Conservation (phyloP, 179 eudicot genomes). For the Spinacia oleracea region DNA sequence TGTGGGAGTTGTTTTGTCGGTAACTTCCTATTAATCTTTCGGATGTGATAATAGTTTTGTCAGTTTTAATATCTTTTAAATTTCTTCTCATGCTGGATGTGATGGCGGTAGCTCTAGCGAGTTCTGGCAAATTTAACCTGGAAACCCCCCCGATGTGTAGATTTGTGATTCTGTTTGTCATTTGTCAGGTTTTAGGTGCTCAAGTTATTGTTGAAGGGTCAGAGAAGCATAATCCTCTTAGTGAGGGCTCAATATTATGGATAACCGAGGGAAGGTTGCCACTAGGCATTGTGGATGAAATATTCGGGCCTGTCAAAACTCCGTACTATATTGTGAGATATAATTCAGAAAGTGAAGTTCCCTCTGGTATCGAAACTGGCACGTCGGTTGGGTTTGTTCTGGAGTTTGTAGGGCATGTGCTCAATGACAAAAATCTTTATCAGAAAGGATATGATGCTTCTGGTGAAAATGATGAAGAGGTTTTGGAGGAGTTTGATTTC, state of each 20-base stretch:
- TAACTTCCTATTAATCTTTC: constrained; percentile 33
- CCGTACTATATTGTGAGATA: constrained; percentile 80
- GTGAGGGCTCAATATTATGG: constrained; percentile 91
- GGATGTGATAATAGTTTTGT: constrained; percentile 4
- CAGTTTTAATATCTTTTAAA: neutral
- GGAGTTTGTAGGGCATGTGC: constrained; percentile 70
- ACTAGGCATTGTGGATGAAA: constrained; percentile 82
- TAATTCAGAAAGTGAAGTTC: constrained; percentile 83
- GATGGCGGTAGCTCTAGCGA: neutral
- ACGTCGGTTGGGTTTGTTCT: constrained; percentile 69
- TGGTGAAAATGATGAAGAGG: constrained; percentile 84
- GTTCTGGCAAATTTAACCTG: neutral
- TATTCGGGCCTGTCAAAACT: constrained; percentile 88
- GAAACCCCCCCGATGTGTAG: neutral
- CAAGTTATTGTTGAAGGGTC: constrained; percentile 87
- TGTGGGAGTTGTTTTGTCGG: constrained; percentile 70
- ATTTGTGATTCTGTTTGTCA: constrained; percentile 3
- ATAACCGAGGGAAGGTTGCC: constrained; percentile 68
- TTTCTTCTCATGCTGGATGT: constrained; percentile 8
- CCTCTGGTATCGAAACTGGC: constrained; percentile 64
- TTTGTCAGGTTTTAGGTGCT: constrained; percentile 61
- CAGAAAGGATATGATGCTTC: constrained; percentile 96
- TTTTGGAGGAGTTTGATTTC: constrained; percentile 63
- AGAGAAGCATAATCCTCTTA: constrained; percentile 80
- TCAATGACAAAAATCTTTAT: constrained; percentile 63